Evolutionary conservation across 2,329 filamentous ascomycete genomes (phyloP).

Genomic region (Aspergillus arachidicola): DNA sequence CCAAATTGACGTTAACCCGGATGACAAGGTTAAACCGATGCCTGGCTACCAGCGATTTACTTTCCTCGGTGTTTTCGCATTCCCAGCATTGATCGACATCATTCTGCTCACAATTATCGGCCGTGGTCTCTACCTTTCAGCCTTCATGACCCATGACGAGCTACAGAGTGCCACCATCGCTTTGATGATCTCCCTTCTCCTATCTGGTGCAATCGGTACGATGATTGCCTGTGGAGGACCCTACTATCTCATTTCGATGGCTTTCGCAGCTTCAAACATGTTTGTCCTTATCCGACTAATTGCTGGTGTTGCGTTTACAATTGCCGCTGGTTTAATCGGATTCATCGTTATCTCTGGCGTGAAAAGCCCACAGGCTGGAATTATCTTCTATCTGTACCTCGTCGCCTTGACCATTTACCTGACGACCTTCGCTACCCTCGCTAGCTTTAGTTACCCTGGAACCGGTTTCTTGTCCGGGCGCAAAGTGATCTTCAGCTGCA

Average conservation of each 20-base stretch:
- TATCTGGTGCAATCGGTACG: conserved; percentile 63
- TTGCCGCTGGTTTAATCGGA: conserved; percentile 57
- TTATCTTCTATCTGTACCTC: conserved; percentile 63
- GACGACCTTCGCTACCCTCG: conserved; percentile 57
- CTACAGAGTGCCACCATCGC: conserved; percentile 59
- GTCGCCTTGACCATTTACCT: conserved; percentile 62
- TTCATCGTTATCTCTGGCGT: conserved; percentile 54
- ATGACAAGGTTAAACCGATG: conserved; percentile 47
- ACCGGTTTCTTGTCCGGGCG: conserved; percentile 62
- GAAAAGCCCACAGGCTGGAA: conserved; percentile 49
- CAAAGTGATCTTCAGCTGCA: conserved; percentile 56
- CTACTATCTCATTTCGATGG: conserved; percentile 63
- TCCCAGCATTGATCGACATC: conserved; percentile 65
- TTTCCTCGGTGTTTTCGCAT: conserved; percentile 63
- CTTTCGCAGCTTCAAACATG: conserved; percentile 58
- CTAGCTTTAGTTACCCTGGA: conserved; percentile 57
- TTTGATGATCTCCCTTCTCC: conserved; percentile 60
- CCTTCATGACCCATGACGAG: conserved; percentile 54
- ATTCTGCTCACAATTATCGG: conserved; percentile 61
- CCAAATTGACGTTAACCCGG: conserved; percentile 56
- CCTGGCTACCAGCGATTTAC: conserved; percentile 56
- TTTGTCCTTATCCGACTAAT: conserved; percentile 57
- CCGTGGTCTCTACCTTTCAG: conserved; percentile 63
- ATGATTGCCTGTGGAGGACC: conserved; percentile 66
- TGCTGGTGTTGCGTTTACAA: conserved; percentile 53